Evolutionary conservation across 345 rosid genomes (phyloP), one percentile per base, ranked within the genome.

Genomic region (Salix caprea): DNA sequence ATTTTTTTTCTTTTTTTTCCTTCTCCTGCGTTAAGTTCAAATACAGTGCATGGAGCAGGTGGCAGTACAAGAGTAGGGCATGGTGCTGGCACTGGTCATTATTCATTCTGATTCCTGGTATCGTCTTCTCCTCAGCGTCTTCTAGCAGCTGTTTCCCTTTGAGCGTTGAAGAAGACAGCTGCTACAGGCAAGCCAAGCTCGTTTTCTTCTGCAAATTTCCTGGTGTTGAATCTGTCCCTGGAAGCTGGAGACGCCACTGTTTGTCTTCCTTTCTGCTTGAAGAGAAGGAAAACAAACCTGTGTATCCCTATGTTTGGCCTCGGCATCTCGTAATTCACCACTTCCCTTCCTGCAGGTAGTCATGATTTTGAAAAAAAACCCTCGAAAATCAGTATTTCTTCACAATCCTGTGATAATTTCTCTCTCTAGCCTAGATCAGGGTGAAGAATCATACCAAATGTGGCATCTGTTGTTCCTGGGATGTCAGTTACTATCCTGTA

Each of bases 221-320:
- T 79, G 37, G 96, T 84, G 82, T 84, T 87, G 84, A 95, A 95
- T 11, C 54, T 79, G 68, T 95, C 98, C 78, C 94, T 87, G 67
- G 91, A 83, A 5, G 87, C 39, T 13, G 98, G 93, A n/a, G 82
- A 52, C 21, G 34, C 82, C 65, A 86, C 87, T 40, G 86, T 78
- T 70, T 88, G 87, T 78, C 99, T 84, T 14, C 89, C 71, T 65
- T 82, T 89, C 85, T 95, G 99, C 84, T 87, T 90, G 89, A 90
- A 95, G 28, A 95, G 82, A 10, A 95, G 72, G 79, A 90, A 93
- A 84, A 90, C 98, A 65, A 87, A 95, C 85, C 99, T 87, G 79
- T 95, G 99, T 42, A 95, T 95, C 74, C 99, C 99, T 77, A 95
- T 95, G 86, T 85, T 93, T 42, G 99, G 99, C 88, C 88, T 81